These are phyloP conservation scores for Ramichloridium luteum DNA, from an alignment of 2,329 filamentous ascomycete genomes.

Conservation along the genomic window DNA sequence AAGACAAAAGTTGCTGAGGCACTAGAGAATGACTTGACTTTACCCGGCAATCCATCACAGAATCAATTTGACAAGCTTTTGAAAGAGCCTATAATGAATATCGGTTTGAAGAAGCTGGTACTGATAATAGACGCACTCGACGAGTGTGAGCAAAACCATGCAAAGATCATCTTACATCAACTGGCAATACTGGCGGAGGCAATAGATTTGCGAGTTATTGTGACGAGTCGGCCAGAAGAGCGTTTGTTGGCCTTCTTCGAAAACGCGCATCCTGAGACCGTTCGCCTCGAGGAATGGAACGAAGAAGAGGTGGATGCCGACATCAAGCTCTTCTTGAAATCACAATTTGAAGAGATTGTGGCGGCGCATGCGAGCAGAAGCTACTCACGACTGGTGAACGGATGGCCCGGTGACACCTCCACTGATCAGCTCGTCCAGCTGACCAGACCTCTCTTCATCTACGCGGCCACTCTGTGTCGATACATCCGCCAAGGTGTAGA, in stretches of 20 bases:
- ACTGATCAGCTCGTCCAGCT: slow-evolving; percentile 14
- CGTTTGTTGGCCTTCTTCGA: slow-evolving; percentile 7
- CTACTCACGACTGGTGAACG: slow-evolving; percentile 5
- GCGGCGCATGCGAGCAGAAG: slow-evolving; percentile 1
- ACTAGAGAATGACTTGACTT: slow-evolving; percentile 1
- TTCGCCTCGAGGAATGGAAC: background rate
- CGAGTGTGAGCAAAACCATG: slow-evolving; percentile 20
- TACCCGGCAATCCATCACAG: background rate
- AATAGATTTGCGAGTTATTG: slow-evolving; percentile 11
- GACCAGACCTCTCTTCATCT: slow-evolving; percentile 22
- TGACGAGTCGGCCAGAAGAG: slow-evolving; percentile 18
- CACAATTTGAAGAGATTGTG: slow-evolving; percentile 9
- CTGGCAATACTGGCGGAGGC: slow-evolving; percentile 5
- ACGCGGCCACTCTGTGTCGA: slow-evolving; percentile 19
- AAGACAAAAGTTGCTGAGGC: slow-evolving; percentile 1
- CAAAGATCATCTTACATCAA: slow-evolving; percentile 9
- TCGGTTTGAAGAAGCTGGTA: slow-evolving; percentile 4
- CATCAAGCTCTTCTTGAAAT: slow-evolving; percentile 15
- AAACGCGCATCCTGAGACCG: background rate
- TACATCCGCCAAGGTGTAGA: slow-evolving; percentile 3
- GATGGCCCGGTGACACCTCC: slow-evolving; percentile 16
- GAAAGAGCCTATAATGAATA: slow-evolving; percentile 3
- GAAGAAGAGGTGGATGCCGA: slow-evolving; percentile 17
- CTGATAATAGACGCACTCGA: slow-evolving; percentile 24
- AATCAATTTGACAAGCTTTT: slow-evolving; percentile 9